Conservation (phyloP, 2,329 filamentous ascomycete species). For the Sarocladium strictum region DNA sequence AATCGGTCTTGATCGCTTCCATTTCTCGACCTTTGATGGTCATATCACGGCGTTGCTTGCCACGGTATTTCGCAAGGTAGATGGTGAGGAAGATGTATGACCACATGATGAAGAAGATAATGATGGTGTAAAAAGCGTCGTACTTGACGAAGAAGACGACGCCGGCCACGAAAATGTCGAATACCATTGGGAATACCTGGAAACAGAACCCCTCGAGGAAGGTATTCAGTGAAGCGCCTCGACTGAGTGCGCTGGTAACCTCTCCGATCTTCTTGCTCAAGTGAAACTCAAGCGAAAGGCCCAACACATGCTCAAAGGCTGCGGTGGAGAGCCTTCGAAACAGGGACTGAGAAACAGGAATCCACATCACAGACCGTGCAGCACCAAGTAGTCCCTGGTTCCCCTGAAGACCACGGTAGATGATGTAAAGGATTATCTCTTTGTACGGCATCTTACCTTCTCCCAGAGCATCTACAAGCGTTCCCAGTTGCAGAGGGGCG, state of each 20-base stretch:
- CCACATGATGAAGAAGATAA: conserved; percentile 43
- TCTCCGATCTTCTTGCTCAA: conserved; percentile 45
- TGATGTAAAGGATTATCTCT: conserved; percentile 35
- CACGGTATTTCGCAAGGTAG: conserved; percentile 42
- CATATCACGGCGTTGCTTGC: conserved; percentile 38
- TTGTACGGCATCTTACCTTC: conserved; percentile 35
- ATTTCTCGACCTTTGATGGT: conserved; percentile 37
- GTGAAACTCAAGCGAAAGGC: conserved; percentile 43
- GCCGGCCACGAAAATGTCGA: conserved; percentile 43
- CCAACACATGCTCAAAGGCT: conserved; percentile 41
- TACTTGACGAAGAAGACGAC: conserved; percentile 38
- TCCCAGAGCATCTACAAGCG: conserved; percentile 33
- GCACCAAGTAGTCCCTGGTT: conserved; percentile 38
- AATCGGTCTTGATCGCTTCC: conserved; percentile 43
- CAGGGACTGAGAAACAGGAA: conserved; percentile 38
- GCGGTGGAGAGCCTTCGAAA: conserved; percentile 37
- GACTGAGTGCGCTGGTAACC: conserved; percentile 42
- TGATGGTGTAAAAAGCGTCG: conserved; percentile 42
- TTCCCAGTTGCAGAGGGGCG: conserved; percentile 36
- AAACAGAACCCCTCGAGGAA: conserved; percentile 44
- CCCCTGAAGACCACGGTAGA: conserved; percentile 39
- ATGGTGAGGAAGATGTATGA: conserved; percentile 44
- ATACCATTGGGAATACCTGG: conserved; percentile 43
- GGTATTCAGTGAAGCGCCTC: conserved; percentile 41
- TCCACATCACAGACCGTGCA: conserved; percentile 38